Evolutionary conservation across 495 filamentous ascomycete genomes (phyloP).

Genomic region (Podospora conica): DNA sequence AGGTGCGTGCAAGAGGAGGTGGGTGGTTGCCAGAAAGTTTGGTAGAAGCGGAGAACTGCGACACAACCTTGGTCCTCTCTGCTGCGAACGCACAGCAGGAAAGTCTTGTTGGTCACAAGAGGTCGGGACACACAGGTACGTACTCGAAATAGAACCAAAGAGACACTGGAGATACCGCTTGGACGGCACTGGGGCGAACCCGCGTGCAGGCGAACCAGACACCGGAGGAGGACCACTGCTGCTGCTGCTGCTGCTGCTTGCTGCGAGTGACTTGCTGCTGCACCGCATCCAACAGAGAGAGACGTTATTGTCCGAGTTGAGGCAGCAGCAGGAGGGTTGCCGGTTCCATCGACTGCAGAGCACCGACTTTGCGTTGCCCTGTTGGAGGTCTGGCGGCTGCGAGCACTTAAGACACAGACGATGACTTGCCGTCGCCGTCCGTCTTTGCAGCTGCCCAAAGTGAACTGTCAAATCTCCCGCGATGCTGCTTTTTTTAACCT

Average conservation of each 20-base stretch:
- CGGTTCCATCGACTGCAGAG: not conserved
- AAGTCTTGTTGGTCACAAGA: conserved; percentile 6
- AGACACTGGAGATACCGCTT: not conserved
- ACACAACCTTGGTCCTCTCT: not conserved
- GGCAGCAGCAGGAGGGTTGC: not conserved
- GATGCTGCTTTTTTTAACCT: not conserved
- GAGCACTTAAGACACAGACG: not conserved
- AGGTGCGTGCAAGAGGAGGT: too few species aligned
- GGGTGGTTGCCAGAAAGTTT: not conserved
- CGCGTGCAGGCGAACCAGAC: not conserved
- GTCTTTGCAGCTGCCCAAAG: not conserved
- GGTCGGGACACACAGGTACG: not conserved
- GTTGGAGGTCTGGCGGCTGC: not conserved
- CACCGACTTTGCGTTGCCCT: not conserved
- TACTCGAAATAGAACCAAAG: not conserved
- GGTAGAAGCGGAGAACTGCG: conserved; percentile 2
- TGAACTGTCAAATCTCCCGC: not conserved
- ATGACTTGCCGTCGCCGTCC: not conserved
- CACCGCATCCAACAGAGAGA: not conserved
- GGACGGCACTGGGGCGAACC: not conserved
- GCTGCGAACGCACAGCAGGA: conserved; percentile 1
- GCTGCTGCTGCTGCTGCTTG: not conserved
- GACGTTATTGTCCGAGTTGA: conserved; percentile 5
- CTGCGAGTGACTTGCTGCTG: not conserved
- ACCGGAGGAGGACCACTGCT: not conserved